Evolutionary conservation across 805 yeast genomes (phyloP), one percentile per base, ranked within the genome.

Genomic region (Schizosaccharomyces pombe): DNA sequence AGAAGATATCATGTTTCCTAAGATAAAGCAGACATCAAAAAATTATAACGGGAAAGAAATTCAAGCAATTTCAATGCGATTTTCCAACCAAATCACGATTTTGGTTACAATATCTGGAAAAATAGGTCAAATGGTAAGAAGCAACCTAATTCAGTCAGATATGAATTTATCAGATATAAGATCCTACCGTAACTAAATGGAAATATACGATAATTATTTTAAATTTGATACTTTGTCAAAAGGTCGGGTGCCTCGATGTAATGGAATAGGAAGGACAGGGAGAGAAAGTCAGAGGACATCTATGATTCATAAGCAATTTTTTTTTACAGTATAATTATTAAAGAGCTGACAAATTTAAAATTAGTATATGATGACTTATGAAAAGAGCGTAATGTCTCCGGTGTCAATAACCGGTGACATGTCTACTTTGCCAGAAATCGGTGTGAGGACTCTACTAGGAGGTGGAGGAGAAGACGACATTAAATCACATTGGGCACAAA

Each of bases 101-200:
- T 24, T 49, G 8, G 19, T 49, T 6, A 26, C 53, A 9, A 32
- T 19, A 24, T 16, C 53, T 29, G 53, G 53, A 19, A 49, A 49
- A 26, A 29, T 49, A 5, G 53, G 53, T 8, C 53, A 49, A 30
- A 49, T 49, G 34, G 53, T 49, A 32, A 24, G 53, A 43, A 37
- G 22, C 24, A 37, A 37, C 22, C 24, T 2, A 37, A 37, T 37
- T n/a, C 16, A 9, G 8, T 16, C 8, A 14, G 9, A 16, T 37
- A 19, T 37, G 24, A 14, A 9, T 37, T 33, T n/a, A 24, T n/a
- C 22, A n/a, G 43, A n/a, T n/a, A n/a, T n/a, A n/a, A n/a, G n/a
- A n/a, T n/a, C 9, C 24, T 37, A 16, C 16, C 6, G 5, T n/a
- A 14, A 37, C 22, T 37, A 2, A 19, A 16, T 3, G 22, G 22